Base-by-base conservation (phyloP, 2,329 filamentous ascomycete genomes). In the Cryphonectria radicalis region DNA sequence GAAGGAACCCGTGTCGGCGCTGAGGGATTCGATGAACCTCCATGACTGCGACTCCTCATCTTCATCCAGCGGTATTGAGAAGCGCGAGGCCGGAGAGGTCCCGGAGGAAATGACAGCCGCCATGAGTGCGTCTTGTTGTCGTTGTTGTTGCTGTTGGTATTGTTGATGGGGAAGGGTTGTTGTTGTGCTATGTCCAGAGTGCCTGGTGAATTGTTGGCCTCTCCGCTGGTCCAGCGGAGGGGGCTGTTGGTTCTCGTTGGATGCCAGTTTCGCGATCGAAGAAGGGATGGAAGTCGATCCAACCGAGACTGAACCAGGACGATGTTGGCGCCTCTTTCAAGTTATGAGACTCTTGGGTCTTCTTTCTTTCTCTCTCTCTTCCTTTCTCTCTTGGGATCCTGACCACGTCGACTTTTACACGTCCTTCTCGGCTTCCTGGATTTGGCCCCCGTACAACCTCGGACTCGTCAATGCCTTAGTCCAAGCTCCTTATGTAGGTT, bases 1-100 rank as follows among this genome's bases (percentile, higher is more conserved):
- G 25, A 68, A 68, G 42, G 67, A 68, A 8, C 57, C 76, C 35
- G 78, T 77, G n/a, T 78, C 74, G 17, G 78, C 77, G 62, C 77
- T 78, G 10, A 68, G 60, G n/a, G 68, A 13, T 22, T 68, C 53
- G 55, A 68, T 32, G 43, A 67, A 71, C 17, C 53, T 66, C 69
- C 67, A 75, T 37, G 77, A 80, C 59, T 80, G 79, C 50, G 77
- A 75, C 60, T 80, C 79, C 32, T 80, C 79, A 25, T 80, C 79
- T 40, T 80, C 79, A 42, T 73, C 68, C 37, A 59, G 22, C 28
- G 65, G 59, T 19, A 57, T n/a, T n/a, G 70, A 70, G 62, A 70
- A 72, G 65, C 71, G 68, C 69, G 71, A 69, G 55, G 63, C 64
- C 37, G 71, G 66, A 28, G 78, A 77, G 3, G 78, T 76, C 66